phyloP scores from a whole-genome alignment of 2,329 filamentous ascomycete genomes.

The Ophiostoma novo-ulmi region DNA sequence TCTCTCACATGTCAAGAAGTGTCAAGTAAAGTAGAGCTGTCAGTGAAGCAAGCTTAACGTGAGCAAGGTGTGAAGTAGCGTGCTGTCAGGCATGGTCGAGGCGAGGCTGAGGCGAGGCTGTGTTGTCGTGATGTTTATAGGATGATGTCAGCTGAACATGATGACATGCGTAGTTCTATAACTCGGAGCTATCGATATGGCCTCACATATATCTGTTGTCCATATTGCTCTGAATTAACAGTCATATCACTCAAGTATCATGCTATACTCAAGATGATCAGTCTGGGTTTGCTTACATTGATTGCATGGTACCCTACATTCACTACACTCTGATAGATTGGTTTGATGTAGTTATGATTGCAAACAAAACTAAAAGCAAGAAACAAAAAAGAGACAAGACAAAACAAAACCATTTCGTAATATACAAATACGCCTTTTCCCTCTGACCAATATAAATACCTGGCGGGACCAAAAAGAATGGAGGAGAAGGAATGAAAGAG shows the following conservation, averaged over 20 bases:
- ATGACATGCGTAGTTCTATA: neutral
- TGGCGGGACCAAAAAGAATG: slow-evolving; percentile 5
- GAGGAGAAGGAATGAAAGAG: neutral
- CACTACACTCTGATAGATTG: neutral
- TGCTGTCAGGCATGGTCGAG: neutral
- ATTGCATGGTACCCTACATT: neutral
- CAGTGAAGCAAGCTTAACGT: neutral
- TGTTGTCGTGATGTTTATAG: neutral
- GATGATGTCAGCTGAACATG: neutral
- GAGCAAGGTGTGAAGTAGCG: neutral
- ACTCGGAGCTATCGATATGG: no score
- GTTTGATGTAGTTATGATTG: neutral
- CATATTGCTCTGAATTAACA: no score
- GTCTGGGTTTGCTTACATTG: neutral
- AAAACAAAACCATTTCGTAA: slow-evolving; percentile 13
- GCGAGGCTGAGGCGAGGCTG: neutral
- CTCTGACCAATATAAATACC: slow-evolving; percentile 11
- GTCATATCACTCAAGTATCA: neutral
- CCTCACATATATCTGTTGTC: no score
- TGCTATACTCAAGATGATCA: no score
- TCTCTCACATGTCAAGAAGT: neutral
- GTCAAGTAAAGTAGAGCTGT: neutral
- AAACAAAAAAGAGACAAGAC: neutral
- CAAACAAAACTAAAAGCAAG: neutral
- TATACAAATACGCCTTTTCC: slow-evolving; percentile 16